Evolutionary conservation across 1,139 yeast genomes (phyloP), one percentile per base, ranked within the genome.

Genomic region (Geotrichum bryndzae): DNA sequence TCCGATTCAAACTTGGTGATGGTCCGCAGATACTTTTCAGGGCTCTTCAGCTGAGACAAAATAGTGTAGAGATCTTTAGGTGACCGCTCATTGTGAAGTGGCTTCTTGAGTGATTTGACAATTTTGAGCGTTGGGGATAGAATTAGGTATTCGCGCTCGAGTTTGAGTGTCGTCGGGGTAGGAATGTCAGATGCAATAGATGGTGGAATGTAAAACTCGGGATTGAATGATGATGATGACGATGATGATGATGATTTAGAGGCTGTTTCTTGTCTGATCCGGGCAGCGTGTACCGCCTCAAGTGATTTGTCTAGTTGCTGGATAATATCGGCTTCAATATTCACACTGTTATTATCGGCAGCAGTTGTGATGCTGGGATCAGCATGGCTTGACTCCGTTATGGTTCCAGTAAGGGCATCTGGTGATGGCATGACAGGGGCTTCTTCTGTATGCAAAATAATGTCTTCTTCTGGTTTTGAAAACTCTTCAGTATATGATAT

Each of bases 231-330:
- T 33, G 48, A 4, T 18, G 27, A 18, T 2, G n/a, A 3, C 15
- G 46, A 15, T n/a, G 18, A 18, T 18, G 18, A 18, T 18, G 45
- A 35, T 35, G 15, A 83, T 60, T 84, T 87, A 67, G 75, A 83
- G 0, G 88, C 86, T 57, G 79, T 78, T 50, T 77, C 70, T 60
- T 81, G 82, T 54, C 84, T 60, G 33, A 78, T 78, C 56, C 73
- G 76, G 45, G 77, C 75, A 29, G 72, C 71, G 62, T 80, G 81
- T 1, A 85, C 82, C 11, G 75, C 73, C 60, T 77, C 73, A 56
- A 85, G 74, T 59, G 80, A 83, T 0, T 68, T 70, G 63, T 80
- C 73, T 11, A 77, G 67, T 27, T 69, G 69, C 23, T 66, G 64
- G 41, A 56, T 61, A 52, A 58, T 68, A 23, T 57, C 58, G 31